phyloP scores from a whole-genome alignment of 805 yeast genomes.

The Candida andamanensis region DNA sequence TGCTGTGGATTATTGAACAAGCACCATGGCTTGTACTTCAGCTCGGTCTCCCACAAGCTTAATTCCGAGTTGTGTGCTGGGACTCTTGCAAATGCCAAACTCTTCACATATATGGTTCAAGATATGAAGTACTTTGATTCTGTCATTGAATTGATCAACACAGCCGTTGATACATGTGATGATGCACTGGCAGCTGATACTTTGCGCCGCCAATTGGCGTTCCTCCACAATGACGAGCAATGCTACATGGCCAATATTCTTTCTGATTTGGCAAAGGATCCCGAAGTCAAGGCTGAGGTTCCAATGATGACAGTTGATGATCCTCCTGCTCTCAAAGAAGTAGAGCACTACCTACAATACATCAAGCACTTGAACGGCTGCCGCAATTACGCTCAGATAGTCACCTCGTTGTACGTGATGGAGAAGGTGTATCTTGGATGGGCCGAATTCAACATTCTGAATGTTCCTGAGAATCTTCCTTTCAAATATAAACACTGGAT shows the following conservation, averaged over 20 bases:
- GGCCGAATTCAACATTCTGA: slow-evolving; percentile 36
- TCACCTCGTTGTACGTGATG: slow-evolving; percentile 43
- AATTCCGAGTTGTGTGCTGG: slow-evolving; percentile 46
- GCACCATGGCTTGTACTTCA: slow-evolving; percentile 12
- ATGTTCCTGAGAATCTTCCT: slow-evolving; percentile 23
- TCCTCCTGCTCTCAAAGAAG: slow-evolving; percentile 25
- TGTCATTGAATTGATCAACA: slow-evolving; percentile 40
- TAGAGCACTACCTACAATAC: slow-evolving; percentile 31
- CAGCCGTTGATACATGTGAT: slow-evolving; percentile 40
- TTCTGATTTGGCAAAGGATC: slow-evolving; percentile 16
- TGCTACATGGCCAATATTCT: slow-evolving; percentile 35
- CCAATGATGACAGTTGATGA: slow-evolving; percentile 15
- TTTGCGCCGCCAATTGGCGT: slow-evolving; percentile 48
- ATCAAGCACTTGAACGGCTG: slow-evolving; percentile 24
- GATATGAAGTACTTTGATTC: slow-evolving; percentile 44
- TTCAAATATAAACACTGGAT: slow-evolving; percentile 52
- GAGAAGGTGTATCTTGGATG: slow-evolving; percentile 49
- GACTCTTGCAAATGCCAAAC: slow-evolving; percentile 34
- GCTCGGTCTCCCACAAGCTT: slow-evolving; percentile 35
- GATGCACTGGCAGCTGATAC: slow-evolving; percentile 30
- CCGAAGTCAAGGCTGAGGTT: slow-evolving; percentile 16
- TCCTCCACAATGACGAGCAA: slow-evolving; percentile 44
- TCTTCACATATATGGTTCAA: slow-evolving; percentile 44
- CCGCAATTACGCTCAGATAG: slow-evolving; percentile 33
- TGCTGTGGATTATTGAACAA: background rate